A percentile compares a stretch with the other conserved stretches of the same genome.
These are phyloP conservation scores for Neurospora sublineolata DNA, from an alignment of 495 filamentous ascomycete species.

Conservation along the genomic window DNA sequence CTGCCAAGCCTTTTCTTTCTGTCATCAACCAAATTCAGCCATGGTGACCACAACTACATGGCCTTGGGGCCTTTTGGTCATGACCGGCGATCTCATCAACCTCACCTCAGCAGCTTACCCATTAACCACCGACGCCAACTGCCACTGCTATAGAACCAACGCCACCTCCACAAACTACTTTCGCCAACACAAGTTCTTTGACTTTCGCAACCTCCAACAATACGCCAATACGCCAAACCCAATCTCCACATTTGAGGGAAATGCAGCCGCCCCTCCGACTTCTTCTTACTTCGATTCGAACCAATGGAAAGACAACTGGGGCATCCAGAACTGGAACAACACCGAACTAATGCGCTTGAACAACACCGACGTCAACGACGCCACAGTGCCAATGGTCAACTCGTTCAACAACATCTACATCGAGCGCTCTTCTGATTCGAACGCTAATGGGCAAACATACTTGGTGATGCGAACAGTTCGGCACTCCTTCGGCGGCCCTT, in stretches of 20 bases:
- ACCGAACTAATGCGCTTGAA: constrained; percentile 13
- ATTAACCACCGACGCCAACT: constrained; percentile 32
- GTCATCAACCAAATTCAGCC: neutral
- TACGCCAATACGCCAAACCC: constrained; percentile 17
- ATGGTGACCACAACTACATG: neutral
- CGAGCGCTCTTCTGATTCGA: constrained; percentile 25
- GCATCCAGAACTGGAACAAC: constrained; percentile 49
- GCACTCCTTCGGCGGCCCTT: constrained; percentile 12
- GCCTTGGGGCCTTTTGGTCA: neutral
- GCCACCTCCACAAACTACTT: constrained; percentile 43
- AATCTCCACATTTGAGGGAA: constrained; percentile 13
- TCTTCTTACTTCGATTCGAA: constrained; percentile 27
- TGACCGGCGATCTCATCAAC: neutral
- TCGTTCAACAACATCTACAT: constrained; percentile 56
- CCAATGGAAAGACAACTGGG: constrained; percentile 42
- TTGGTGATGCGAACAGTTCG: constrained; percentile 54
- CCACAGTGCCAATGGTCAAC: constrained; percentile 45
- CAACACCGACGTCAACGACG: constrained; percentile 24
- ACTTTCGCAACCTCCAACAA: constrained; percentile 45
- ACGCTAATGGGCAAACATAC: constrained; percentile 33
- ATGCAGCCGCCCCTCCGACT: constrained; percentile 20
- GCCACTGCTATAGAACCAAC: constrained; percentile 39
- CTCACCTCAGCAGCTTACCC: constrained; percentile 18
- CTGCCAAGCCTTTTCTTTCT: neutral
- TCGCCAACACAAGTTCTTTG: constrained; percentile 53